A percentile compares a stretch with the other conserved stretches of the same genome.
Evolutionary conservation across 768 basidiomycete genomes (phyloP).

Genomic region (Tulasnella sp.): DNA sequence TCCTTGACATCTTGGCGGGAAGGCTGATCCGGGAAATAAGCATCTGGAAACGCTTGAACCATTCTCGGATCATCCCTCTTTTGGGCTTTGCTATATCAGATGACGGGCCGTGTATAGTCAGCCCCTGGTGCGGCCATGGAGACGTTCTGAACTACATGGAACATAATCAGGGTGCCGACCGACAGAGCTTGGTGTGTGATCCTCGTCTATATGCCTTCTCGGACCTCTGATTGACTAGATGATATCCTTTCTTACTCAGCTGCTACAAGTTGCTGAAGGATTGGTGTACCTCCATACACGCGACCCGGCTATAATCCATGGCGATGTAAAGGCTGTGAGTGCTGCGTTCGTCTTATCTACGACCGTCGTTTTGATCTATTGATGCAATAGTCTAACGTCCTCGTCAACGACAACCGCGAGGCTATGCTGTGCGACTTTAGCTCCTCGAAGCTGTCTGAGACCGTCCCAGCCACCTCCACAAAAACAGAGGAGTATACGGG

Average conservation of each 20-base stretch:
- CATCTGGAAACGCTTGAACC: background rate
- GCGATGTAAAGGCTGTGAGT: conserved; percentile 19
- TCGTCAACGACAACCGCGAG: background rate
- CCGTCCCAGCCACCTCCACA: background rate
- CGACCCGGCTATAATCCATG: conserved; percentile 16
- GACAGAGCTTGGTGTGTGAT: background rate
- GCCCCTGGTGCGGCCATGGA: background rate
- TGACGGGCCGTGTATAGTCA: background rate
- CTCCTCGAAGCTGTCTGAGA: background rate
- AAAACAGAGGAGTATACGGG: background rate
- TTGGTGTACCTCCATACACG: conserved; percentile 16
- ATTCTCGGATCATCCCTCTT: background rate
- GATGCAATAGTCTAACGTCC: background rate
- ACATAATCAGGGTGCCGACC: background rate
- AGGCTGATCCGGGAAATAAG: background rate
- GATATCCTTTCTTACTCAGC: background rate
- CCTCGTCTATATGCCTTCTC: background rate
- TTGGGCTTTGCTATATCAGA: background rate
- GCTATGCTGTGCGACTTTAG: conserved; percentile 1
- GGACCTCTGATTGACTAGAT: background rate
- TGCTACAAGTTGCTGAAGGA: conserved; percentile 14
- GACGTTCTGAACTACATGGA: background rate
- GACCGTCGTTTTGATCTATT: no score
- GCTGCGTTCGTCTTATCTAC: no score
- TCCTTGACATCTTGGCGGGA: no score